phyloP scores from a whole-genome alignment of 2,329 filamentous ascomycete genomes.

The Neospermospora avenae region DNA sequence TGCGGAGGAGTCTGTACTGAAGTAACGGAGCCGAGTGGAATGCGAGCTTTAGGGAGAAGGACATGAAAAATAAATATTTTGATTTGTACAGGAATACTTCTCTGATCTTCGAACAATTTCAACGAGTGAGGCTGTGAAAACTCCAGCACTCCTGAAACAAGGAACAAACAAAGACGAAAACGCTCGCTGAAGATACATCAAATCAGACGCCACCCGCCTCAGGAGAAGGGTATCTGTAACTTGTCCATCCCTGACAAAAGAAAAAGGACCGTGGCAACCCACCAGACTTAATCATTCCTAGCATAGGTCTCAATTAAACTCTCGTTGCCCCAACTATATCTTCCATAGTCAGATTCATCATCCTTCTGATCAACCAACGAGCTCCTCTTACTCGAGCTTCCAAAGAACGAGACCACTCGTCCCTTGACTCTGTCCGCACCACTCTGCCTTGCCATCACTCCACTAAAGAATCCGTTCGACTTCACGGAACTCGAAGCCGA shows the following conservation, averaged over 20 bases:
- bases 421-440: constrained; percentile 10
- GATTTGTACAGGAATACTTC: no score
- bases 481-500: constrained; percentile 1
- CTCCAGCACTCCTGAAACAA: not conserved
- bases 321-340: not conserved
- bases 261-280: not conserved
- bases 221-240: not conserved
- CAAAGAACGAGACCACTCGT: not conserved
- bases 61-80: no score
- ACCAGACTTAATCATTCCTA: not conserved
- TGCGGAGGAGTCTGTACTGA: no score
- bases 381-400: not conserved
- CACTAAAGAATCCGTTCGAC: not conserved
- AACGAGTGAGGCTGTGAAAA: no score
- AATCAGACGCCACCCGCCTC: not conserved
- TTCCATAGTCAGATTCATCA: not conserved
- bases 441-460: not conserved
- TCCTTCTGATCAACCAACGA: constrained; percentile 9
- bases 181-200: not conserved
- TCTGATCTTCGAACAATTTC: no score
- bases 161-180: not conserved
- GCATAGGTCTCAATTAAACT: not conserved
- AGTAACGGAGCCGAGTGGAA: no score
- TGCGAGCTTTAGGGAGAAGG: no score
- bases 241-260: not conserved